Conservation (phyloP, 2,329 filamentous ascomycete genomes). For the Gyromitra esculenta region DNA sequence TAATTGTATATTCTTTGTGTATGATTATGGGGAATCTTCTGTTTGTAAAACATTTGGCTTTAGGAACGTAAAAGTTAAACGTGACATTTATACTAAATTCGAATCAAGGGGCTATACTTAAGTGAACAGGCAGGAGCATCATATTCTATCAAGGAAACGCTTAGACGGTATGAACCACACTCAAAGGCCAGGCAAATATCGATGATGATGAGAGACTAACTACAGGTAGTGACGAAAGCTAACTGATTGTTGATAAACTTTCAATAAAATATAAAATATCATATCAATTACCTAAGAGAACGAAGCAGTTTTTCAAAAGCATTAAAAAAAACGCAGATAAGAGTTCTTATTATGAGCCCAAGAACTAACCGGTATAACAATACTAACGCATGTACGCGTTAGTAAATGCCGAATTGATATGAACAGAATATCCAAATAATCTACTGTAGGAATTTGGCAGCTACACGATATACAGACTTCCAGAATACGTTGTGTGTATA, state of each 20-base stretch:
- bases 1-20: slow-evolving; percentile 32
- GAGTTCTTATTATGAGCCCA: too few species aligned
- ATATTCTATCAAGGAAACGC: background rate
- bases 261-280: too few species aligned
- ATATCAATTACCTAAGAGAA: too few species aligned
- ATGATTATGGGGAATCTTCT: slow-evolving; percentile 21
- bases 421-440: too few species aligned
- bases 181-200: background rate
- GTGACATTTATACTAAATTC: background rate
- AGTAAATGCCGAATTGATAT: too few species aligned
- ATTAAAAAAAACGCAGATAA: too few species aligned
- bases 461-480: too few species aligned
- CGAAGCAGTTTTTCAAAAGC: too few species aligned
- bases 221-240: background rate
- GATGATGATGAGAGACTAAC: background rate
- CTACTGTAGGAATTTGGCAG: too few species aligned
- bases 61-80: background rate
- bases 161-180: background rate
- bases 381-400: too few species aligned
- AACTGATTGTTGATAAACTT: background rate
- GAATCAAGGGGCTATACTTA: background rate
- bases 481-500: too few species aligned
- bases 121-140: background rate
- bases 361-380: too few species aligned
- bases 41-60: slow-evolving; percentile 24